Evolutionary conservation across 345 rosid species (phyloP), one percentile per base, ranked within the genome.

Genomic region (Lepidium sativum): DNA sequence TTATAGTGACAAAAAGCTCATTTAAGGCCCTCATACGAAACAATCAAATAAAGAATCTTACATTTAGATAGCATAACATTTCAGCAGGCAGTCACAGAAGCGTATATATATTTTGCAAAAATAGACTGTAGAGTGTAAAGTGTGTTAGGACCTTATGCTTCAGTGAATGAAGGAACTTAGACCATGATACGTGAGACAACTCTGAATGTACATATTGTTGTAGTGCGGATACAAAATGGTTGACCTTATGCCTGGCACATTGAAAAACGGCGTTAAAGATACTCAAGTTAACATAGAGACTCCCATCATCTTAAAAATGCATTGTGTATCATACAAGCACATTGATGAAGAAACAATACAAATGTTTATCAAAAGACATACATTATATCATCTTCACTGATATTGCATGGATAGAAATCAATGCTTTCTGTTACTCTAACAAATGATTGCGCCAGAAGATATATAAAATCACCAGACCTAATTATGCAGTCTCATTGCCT

Each of bases 181-280:
- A 77, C 99, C 99, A 90, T 49, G 99, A 94, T 71, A 86, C 82
- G 40, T 90, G 90, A 43, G 97, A 87, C 69, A 94, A 75, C 42
- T 94, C 95, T 11, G 92, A 90, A 60, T 84, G 92, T 77, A 94
- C 84, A 70, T 90, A 94, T 60, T 94, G 97, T 73, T 90, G 85
- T 66, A 92, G 67, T 35, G 95, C 70, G 69, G 90, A 86, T 57
- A 94, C 76, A 73, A 94, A 94, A 82, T 94, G 97, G 77, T 83
- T 82, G 69, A 94, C 60, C 70, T 80, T 92, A 73, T 90, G 91
- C 87, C 99, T 94, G 81, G 9, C 75, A 80, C 37, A 68, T 45
- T 54, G 25, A 68, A 69, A 29, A 70, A 49, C 71, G 75, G 63
- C 5, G 48, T 52, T 54, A 72, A 55, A 57, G 17, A 62, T 29